Base-by-base conservation (phyloP, 2,329 filamentous ascomycete genomes). In the Sporothrix brunneoviolacea region DNA sequence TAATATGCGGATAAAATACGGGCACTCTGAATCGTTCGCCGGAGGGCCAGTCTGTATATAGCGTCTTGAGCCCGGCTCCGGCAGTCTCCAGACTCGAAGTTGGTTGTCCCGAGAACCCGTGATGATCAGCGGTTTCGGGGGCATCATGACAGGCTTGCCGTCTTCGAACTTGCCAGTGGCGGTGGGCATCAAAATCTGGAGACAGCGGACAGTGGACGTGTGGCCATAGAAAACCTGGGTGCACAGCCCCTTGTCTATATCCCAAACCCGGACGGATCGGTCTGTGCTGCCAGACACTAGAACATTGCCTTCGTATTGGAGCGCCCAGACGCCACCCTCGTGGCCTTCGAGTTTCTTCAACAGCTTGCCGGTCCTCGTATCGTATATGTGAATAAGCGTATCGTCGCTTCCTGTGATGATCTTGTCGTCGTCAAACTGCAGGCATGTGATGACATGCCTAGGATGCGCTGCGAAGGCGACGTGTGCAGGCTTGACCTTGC, bases 211-310 rank as follows among this genome's bases (percentile, higher is more conserved):
- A 13, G 93, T 98, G 37, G 91, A 97, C 9, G 93, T 98, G 64
- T 98, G 93, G 1, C 93, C 94, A 63, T 96, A 91, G 65, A 98
- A 98, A 1, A 95, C 85, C 64, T 98, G 93, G 10, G 91, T 91
- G 66, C 91, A 96, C 40, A 87, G 80, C 1, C 91, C 93, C 60
- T 86, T 86, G 62, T 95, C 89, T 56, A 98, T 96, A 64, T 98
- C 91, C 93, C 93, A 98, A 0, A 98, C 91, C n/a, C 93, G 83
- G n/a, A 98, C 93, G 10, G 93, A 95, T 41, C 93, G 79, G 68
- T 98, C 93, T 0, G 93, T 98, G 7, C 91, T 96, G 3, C 93
- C 93, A 15, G 93, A 98, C 3, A 98, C 93, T 18, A 98, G 72
- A 15, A 88, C 89, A 63, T 97, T 96, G 45, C 91, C 91, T 63